phyloP scores from a whole-genome alignment of 345 rosid species.

The Gossypium arboreum region DNA sequence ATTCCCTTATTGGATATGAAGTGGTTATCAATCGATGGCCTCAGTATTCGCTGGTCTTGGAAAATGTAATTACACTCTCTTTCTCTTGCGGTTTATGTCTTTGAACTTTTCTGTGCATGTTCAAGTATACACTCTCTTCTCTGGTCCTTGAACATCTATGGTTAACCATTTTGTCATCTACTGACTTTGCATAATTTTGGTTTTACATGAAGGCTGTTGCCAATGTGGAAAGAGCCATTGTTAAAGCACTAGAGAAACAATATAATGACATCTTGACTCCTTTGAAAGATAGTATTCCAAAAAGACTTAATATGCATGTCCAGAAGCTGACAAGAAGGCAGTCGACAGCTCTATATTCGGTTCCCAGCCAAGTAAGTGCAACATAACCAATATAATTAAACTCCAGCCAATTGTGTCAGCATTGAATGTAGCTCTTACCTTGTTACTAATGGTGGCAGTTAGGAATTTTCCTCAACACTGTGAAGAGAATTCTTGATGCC shows the following conservation, averaged over 20 bases:
- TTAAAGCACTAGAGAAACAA: conserved; percentile 86
- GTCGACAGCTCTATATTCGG: conserved; percentile 60
- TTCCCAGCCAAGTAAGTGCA: conserved; percentile 71
- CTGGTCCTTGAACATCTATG: too few species aligned
- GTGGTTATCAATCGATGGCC: conserved; percentile 95
- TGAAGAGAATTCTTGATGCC: conserved; percentile 89
- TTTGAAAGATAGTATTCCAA: conserved; percentile 80
- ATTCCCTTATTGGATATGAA: conserved; percentile 70
- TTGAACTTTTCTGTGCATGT: neutral
- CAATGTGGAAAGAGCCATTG: conserved; percentile 72
- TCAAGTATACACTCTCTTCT: too few species aligned
- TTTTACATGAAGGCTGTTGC: conserved; percentile 56
- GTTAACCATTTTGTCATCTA: neutral
- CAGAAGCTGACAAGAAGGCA: conserved; percentile 93
- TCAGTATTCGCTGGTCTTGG: conserved; percentile 74
- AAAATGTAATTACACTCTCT: conserved; percentile 52
- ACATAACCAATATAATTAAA: neutral
- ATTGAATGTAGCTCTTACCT: neutral
- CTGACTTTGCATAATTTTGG: conserved; percentile 8
- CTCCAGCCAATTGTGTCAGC: neutral
- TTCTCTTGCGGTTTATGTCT: neutral
- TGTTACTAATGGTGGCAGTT: conserved; percentile 42
- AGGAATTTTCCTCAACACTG: conserved; percentile 80
- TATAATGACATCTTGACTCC: conserved; percentile 82
- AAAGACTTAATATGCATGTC: conserved; percentile 87